Evolutionary conservation across 441 rosid species (phyloP).

Genomic region (Geranium incanum): DNA sequence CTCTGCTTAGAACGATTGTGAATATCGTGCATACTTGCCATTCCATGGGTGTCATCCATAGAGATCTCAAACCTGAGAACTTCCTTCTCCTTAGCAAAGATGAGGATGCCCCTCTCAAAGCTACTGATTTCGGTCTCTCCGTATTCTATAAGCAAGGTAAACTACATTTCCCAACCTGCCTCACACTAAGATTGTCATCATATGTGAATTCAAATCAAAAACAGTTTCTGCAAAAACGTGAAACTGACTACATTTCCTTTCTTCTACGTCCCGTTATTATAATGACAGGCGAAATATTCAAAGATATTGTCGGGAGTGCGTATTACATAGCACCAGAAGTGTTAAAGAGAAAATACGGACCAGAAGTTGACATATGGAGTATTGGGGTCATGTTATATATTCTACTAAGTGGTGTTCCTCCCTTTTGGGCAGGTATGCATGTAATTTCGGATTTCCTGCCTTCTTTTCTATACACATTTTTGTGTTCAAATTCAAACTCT

Average conservation of each 20-base stretch:
- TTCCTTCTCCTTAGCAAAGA: constrained; percentile 61
- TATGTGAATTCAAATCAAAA: no score
- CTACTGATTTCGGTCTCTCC: constrained; percentile 91
- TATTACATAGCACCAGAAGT: constrained; percentile 98
- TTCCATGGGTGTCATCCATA: constrained; percentile 89
- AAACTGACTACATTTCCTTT: no score
- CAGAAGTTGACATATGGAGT: constrained; percentile 93
- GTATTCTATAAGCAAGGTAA: constrained; percentile 81
- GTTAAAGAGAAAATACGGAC: constrained; percentile 69
- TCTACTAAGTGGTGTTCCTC: constrained; percentile 84
- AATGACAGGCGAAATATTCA: constrained; percentile 63
- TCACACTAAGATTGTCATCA: no score
- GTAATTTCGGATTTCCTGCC: no score
- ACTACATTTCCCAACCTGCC: neutral
- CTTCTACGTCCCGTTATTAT: no score
- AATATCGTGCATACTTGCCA: constrained; percentile 87
- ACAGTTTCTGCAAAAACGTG: no score
- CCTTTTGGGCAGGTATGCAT: constrained; percentile 84
- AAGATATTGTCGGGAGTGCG: constrained; percentile 90
- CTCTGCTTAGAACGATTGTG: constrained; percentile 69
- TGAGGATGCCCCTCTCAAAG: constrained; percentile 70
- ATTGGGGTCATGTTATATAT: constrained; percentile 92
- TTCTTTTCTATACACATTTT: no score
- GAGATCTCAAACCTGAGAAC: constrained; percentile 95
- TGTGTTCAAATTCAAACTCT: neutral